These are phyloP conservation scores for Canavalia gladiata DNA, from an alignment of 306 rosid genomes.

Conservation along the genomic window DNA sequence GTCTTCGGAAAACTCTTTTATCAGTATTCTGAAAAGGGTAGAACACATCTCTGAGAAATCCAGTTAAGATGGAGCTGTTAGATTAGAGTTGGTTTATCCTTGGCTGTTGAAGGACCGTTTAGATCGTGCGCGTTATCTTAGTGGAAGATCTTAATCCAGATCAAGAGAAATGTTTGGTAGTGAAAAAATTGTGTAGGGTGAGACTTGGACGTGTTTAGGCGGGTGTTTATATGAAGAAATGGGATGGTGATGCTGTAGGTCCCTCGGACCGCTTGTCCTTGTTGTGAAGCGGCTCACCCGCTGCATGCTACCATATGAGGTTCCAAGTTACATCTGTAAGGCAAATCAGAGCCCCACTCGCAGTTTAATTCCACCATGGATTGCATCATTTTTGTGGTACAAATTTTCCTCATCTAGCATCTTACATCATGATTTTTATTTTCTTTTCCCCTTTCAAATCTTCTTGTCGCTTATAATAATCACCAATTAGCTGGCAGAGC, in stretches of 20 bases:
- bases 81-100: neutral
- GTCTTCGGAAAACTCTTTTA: neutral
- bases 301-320: constrained; percentile 40
- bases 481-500: constrained; percentile 81
- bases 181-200: neutral
- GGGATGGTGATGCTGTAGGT: constrained; percentile 46
- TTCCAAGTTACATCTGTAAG: constrained; percentile 52
- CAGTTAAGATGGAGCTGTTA: neutral
- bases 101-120: constrained; percentile 28
- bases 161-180: neutral
- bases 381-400: constrained; percentile 47
- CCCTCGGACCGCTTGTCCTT: constrained; percentile 45
- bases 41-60: neutral
- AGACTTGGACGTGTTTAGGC: constrained; percentile 29
- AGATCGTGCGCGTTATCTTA: neutral
- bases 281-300: constrained; percentile 57
- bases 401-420: constrained; percentile 38
- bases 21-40: constrained; percentile 22
- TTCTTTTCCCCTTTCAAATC: constrained; percentile 43
- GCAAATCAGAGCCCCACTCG: constrained; percentile 57
- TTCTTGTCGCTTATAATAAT: constrained; percentile 57
- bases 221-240: constrained; percentile 23
- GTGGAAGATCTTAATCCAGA: constrained; percentile 24
- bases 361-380: constrained; percentile 57
- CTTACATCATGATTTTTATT: constrained; percentile 21